Conservation (phyloP, 2,329 filamentous ascomycete genomes). For the Colletotrichum musae region DNA sequence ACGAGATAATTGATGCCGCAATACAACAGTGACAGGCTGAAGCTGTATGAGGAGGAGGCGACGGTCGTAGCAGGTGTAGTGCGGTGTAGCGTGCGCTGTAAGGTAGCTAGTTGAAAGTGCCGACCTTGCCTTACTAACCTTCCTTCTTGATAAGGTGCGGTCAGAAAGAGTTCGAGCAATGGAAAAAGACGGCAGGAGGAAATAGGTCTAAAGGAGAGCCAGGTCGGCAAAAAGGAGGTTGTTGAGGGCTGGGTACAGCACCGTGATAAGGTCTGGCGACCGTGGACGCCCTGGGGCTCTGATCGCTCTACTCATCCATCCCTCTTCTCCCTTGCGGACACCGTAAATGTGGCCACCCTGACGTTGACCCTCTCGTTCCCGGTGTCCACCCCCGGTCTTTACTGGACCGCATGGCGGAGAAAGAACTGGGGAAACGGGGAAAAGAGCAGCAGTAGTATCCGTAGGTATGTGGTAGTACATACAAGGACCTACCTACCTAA, state of each 20-base stretch:
- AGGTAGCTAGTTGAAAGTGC: not conserved
- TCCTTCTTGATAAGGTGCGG: too few relatives aligned
- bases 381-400: constrained; percentile 7
- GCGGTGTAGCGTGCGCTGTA: constrained; percentile 1
- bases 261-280: not conserved
- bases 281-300: not conserved
- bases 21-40: not conserved
- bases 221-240: not conserved
- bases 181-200: not conserved
- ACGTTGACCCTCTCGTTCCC: constrained; percentile 1
- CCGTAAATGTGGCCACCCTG: not conserved
- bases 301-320: constrained; percentile 17
- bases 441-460: not conserved
- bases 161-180: too few relatives aligned
- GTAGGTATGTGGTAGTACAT: too few relatives aligned
- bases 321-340: constrained; percentile 9
- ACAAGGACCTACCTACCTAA: too few relatives aligned
- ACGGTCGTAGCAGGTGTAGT: constrained; percentile 10
- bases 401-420: constrained; percentile 17
- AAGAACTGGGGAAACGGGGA: constrained; percentile 23
- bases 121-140: too few relatives aligned
- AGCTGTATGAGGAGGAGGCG: not conserved
- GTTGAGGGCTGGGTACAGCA: constrained; percentile 9
- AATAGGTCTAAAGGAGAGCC: not conserved
- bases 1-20: not conserved